Conservation (phyloP, 2,329 filamentous ascomycete genomes). For the Lachnellula arida region DNA sequence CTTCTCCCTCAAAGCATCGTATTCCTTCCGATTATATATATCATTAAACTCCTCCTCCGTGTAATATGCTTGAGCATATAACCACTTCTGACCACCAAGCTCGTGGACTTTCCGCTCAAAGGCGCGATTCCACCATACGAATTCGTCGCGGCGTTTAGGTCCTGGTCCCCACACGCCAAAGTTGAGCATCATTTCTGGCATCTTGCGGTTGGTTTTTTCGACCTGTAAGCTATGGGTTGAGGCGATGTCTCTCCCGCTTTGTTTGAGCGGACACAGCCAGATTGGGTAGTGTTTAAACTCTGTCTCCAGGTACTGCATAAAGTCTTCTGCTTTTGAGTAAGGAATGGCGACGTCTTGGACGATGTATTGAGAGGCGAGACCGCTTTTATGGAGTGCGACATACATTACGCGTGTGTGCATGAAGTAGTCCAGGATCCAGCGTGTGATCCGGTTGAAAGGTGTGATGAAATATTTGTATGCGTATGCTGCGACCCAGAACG, state of each 20-base stretch:
- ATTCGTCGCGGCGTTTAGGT: slow-evolving; percentile 46
- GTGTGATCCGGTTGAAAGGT: slow-evolving; percentile 55
- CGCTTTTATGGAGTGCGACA: slow-evolving; percentile 54
- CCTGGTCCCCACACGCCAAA: slow-evolving; percentile 78
- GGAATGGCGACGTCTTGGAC: slow-evolving; percentile 60
- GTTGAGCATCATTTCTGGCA: slow-evolving; percentile 51
- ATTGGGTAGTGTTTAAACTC: slow-evolving; percentile 34
- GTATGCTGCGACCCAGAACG: slow-evolving; percentile 55
- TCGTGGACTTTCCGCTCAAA: slow-evolving; percentile 65
- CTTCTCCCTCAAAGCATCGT: slow-evolving; percentile 57
- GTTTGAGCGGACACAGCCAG: slow-evolving; percentile 52
- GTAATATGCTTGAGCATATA: slow-evolving; percentile 84
- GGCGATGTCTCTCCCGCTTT: slow-evolving; percentile 22
- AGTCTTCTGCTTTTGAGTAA: slow-evolving; percentile 41
- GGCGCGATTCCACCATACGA: slow-evolving; percentile 63
- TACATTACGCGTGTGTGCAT: slow-evolving; percentile 59
- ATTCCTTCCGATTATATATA: slow-evolving; percentile 54
- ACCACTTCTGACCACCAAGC: slow-evolving; percentile 76
- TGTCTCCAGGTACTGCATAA: slow-evolving; percentile 45
- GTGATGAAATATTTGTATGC: slow-evolving; percentile 55
- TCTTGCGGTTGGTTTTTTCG: slow-evolving; percentile 13
- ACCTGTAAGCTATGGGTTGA: slow-evolving; percentile 16
- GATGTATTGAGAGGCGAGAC: slow-evolving; percentile 50
- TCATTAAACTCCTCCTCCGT: slow-evolving; percentile 63
- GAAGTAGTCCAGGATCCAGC: slow-evolving; percentile 53